Base-by-base conservation (phyloP, 176 grass and related monocot genomes). In the Coix lacrymajobi region DNA sequence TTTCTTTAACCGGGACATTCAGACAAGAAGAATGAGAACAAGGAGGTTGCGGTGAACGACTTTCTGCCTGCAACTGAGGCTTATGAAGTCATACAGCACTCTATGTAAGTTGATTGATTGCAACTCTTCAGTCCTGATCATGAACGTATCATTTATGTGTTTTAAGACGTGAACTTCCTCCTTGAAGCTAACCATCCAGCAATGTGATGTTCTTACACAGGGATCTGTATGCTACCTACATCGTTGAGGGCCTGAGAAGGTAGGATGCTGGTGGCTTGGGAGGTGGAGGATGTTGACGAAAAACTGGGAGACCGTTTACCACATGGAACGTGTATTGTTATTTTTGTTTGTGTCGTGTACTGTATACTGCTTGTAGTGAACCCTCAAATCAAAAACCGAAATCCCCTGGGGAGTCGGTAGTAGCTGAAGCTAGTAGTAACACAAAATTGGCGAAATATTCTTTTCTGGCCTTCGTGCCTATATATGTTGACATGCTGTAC, bases 21-120 rank as follows among this genome's bases (percentile, higher is more conserved):
- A 99, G 96, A 98, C 85, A 98, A 98, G 96, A 98, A 98, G 79
- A 98, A 98, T 80, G 96, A 98, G 83, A 98, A 98, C 79, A 98
- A 98, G 86, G 91, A 98, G 70, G 96, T 98, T 1, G 96, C 96
- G 2, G 96, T 98, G 67, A 91, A 98, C 20, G 93, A 98, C 80
- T 98, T 98, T 58, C 89, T 98, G 36, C 92, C 93, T 0, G 85
- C 93, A 0, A 74, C 56, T 37, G 75, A 80, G 17, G 96, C 93
- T 76, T 93, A 76, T 68, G 89, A 96, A 38, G 96, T 85, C 83
- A 92, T 98, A 66, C 72, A 89, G 60, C 89, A 86, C 31, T 98
- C 96, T 30, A 98, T 98, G 96, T 96, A 82, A 88, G 89, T 71
- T 57, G 44, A 64, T 22, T 28, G 7, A 57, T 61, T 29, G 58